phyloP scores from a whole-genome alignment of 176 grass and related monocot genomes.

The Ensete glaucum region DNA sequence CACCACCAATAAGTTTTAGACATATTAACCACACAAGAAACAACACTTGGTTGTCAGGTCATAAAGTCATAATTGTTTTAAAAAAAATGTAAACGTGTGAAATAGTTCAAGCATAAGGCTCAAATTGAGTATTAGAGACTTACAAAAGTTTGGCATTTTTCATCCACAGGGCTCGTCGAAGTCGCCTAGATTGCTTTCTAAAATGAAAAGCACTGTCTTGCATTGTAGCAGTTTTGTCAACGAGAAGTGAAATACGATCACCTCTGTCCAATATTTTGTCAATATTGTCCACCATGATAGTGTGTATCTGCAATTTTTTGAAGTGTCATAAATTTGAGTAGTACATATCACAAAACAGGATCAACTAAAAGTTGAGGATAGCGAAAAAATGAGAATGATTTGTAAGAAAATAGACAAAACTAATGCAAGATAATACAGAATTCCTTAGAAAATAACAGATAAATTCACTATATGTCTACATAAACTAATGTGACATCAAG shows the following conservation, averaged over 20 bases:
- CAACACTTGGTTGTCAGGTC: too few species aligned
- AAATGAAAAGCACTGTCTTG: slow-evolving; percentile 87
- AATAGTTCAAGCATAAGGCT: neutral
- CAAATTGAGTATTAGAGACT: slow-evolving; percentile 11
- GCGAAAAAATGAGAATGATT: neutral
- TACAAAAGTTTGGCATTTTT: slow-evolving; percentile 96
- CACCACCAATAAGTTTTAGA: too few species aligned
- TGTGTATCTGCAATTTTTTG: slow-evolving; percentile 60
- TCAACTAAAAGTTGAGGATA: neutral
- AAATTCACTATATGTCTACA: too few species aligned
- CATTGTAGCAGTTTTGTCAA: slow-evolving; percentile 95
- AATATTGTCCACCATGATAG: slow-evolving; percentile 94
- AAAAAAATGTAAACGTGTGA: neutral
- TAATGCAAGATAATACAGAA: neutral
- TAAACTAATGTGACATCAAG: too few species aligned
- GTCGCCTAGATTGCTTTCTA: slow-evolving; percentile 77
- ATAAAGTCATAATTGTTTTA: neutral
- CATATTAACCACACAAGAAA: too few species aligned
- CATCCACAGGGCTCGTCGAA: slow-evolving; percentile 77
- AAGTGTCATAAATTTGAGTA: neutral
- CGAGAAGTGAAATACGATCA: slow-evolving; percentile 79
- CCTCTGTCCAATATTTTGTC: slow-evolving; percentile 96
- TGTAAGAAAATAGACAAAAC: neutral
- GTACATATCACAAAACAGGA: neutral
- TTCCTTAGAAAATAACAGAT: too few species aligned